Conservation (phyloP, 345 rosid species). For the Eucalyptus dawsonii region DNA sequence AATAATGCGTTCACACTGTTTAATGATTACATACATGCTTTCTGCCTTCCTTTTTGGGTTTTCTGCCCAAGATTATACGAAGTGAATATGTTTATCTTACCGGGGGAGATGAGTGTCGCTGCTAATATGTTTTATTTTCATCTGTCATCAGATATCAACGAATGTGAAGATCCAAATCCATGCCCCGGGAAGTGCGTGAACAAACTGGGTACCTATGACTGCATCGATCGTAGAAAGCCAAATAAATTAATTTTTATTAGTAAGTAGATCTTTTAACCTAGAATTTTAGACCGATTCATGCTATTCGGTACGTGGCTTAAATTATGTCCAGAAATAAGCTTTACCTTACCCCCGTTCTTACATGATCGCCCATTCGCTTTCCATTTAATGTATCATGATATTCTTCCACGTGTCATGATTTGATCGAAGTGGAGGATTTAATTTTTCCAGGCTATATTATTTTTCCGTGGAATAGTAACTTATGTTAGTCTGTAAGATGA, state of each 20-base stretch:
- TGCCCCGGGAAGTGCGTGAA: background rate
- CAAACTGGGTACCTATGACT: background rate
- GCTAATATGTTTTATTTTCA: background rate
- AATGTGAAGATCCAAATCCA: background rate
- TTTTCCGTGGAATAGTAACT: no score
- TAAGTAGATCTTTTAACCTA: background rate
- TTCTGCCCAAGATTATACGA: background rate
- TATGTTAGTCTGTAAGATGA: no score
- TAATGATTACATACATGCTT: background rate
- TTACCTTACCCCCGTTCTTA: background rate
- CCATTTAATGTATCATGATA: no score
- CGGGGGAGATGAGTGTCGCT: background rate
- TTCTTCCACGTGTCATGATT: no score
- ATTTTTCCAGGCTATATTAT: no score
- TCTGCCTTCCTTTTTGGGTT: background rate
- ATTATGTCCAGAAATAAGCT: background rate
- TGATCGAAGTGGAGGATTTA: fast-evolving
- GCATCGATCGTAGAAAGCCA: background rate
- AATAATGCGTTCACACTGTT: background rate
- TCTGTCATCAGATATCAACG: background rate
- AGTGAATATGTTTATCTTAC: background rate
- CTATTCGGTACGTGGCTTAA: background rate
- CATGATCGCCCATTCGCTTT: background rate
- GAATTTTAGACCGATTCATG: background rate
- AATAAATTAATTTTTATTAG: background rate